Conservation (phyloP, 345 rosid genomes). For the Excoecaria agallocha region DNA sequence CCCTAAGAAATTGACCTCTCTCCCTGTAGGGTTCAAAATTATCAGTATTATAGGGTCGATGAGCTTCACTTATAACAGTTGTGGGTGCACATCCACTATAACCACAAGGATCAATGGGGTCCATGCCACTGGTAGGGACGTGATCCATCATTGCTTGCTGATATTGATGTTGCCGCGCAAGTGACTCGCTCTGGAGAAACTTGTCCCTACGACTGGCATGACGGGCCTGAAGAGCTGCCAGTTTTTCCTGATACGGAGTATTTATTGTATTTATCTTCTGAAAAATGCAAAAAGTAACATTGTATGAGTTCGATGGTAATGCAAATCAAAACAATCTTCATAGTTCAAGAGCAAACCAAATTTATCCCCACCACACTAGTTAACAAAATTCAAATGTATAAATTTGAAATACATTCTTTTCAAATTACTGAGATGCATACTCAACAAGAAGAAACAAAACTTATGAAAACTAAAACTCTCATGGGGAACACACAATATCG, state of each 20-base stretch:
- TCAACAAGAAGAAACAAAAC: too few species aligned
- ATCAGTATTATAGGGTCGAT: constrained; percentile 46
- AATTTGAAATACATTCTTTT: too few species aligned
- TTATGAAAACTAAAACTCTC: too few species aligned
- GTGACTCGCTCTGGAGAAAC: constrained; percentile 62
- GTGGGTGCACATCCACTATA: constrained; percentile 39
- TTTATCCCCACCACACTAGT: too few species aligned
- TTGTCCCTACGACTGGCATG: constrained; percentile 72
- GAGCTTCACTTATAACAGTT: constrained; percentile 46
- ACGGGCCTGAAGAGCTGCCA: constrained; percentile 55
- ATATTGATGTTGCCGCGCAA: constrained; percentile 57
- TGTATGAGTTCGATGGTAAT: background rate
- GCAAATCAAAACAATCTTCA: too few species aligned
- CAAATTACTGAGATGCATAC: too few species aligned
- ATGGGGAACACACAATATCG: too few species aligned
- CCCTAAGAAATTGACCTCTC: constrained; percentile 50
- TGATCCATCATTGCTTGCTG: constrained; percentile 47
- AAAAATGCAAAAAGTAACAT: background rate
- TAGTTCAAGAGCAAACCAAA: too few species aligned
- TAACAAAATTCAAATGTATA: too few species aligned
- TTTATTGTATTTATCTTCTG: constrained; percentile 75
- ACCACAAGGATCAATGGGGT: constrained; percentile 23
- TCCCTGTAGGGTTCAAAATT: constrained; percentile 58
- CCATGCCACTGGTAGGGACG: constrained; percentile 23
- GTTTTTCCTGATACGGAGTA: constrained; percentile 62